Percentiles rank a stretch among this genome's conserved stretches.
phyloP scores from a whole-genome alignment of 2,329 filamentous ascomycete species.

The Xylaria arbuscula region DNA sequence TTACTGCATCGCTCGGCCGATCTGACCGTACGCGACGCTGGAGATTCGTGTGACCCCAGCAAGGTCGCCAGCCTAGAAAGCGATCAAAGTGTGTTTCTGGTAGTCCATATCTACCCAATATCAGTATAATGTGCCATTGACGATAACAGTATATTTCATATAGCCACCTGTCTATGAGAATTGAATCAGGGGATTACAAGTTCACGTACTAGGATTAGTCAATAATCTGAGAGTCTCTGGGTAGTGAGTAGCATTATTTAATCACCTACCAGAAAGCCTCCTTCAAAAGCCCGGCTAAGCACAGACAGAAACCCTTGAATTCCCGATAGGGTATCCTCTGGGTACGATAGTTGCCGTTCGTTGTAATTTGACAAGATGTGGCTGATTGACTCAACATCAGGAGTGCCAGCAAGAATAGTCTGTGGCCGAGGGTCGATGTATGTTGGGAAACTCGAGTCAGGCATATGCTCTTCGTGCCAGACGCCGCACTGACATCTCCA shows the following conservation, averaged over 20 bases:
- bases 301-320: conserved; percentile 2
- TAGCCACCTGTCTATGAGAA: neutral
- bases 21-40: conserved; percentile 12
- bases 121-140: neutral
- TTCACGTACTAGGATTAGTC: neutral
- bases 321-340: conserved; percentile 1
- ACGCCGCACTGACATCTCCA: too few relatives aligned
- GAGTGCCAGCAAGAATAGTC: too few relatives aligned
- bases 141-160: neutral
- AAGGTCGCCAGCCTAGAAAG: conserved; percentile 12
- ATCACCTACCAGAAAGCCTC: conserved; percentile 14
- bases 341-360: neutral
- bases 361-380: conserved; percentile 6
- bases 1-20: neutral
- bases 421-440: too few relatives aligned
- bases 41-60: conserved; percentile 4
- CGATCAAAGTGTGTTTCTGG: conserved; percentile 8
- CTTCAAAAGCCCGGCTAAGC: conserved; percentile 4
- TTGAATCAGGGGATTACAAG: neutral
- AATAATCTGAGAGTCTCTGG: neutral
- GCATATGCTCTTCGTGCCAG: too few relatives aligned
- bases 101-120: conserved; percentile 7
- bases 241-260: neutral
- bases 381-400: too few relatives aligned
- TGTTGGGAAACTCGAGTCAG: too few relatives aligned